phyloP scores from a whole-genome alignment of 495 filamentous ascomycete genomes.

The Hypoxylon intermedium region DNA sequence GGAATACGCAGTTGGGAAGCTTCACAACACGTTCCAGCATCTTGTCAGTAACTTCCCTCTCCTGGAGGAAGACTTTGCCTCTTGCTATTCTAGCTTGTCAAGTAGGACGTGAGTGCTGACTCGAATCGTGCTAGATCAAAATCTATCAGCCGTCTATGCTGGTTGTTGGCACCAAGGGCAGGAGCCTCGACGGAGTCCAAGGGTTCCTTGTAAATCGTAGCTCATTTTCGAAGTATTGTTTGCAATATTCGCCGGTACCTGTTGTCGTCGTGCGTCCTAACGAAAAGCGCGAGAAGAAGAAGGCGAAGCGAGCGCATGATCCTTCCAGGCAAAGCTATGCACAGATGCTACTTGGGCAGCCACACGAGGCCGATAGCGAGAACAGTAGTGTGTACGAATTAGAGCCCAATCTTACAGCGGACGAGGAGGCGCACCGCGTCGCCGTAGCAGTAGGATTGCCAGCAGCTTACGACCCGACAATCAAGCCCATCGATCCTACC shows the following conservation, averaged over 20 bases:
- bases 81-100: not conserved
- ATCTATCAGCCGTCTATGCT: constrained; percentile 94
- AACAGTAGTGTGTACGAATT: constrained; percentile 55
- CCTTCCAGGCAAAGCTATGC: constrained; percentile 80
- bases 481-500: constrained; percentile 57
- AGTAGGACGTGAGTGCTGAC: constrained; percentile 3
- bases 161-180: constrained; percentile 91
- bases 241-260: constrained; percentile 95
- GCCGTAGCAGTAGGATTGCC: constrained; percentile 74
- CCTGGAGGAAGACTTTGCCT: not conserved
- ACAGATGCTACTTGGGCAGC: constrained; percentile 75
- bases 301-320: constrained; percentile 82
- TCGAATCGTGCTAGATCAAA: constrained; percentile 67
- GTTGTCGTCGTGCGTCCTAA: constrained; percentile 94
- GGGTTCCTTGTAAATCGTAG: constrained; percentile 80
- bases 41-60: constrained; percentile 67
- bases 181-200: constrained; percentile 86
- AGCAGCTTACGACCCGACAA: constrained; percentile 60
- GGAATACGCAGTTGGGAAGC: constrained; percentile 90
- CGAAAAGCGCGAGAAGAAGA: constrained; percentile 90
- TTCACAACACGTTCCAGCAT: constrained; percentile 89
- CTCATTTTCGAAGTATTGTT: constrained; percentile 94
- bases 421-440: constrained; percentile 74
- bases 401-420: constrained; percentile 52
- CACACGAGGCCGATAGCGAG: constrained; percentile 62